Evolutionary conservation across 1,284 basidiomycete genomes (phyloP).

Genomic region (Moesziomyces parantarcticus): DNA sequence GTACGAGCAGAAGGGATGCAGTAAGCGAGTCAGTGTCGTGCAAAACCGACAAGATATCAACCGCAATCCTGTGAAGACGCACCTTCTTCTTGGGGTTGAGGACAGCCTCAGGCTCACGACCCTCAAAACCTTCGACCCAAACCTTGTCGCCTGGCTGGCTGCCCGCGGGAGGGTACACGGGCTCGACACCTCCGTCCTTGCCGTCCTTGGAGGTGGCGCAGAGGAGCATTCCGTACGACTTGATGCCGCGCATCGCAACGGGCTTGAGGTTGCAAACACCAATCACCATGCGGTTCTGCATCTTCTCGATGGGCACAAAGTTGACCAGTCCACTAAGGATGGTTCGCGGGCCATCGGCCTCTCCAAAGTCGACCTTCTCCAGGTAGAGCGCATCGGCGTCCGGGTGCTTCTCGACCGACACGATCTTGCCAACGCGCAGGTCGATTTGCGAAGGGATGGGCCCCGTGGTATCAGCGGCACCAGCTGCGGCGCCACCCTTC

Average conservation of each 20-base stretch:
- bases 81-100: slow-evolving; percentile 68
- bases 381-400: slow-evolving; percentile 67
- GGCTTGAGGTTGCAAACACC: slow-evolving; percentile 68
- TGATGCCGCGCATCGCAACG: slow-evolving; percentile 66
- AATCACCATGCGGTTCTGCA: slow-evolving; percentile 64
- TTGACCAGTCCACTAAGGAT: slow-evolving; percentile 66
- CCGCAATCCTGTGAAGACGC: slow-evolving; percentile 1
- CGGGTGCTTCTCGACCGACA: slow-evolving; percentile 62
- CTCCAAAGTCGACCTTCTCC: slow-evolving; percentile 67
- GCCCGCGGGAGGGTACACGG: slow-evolving; percentile 62
- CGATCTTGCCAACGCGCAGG: slow-evolving; percentile 66
- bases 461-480: slow-evolving; percentile 46
- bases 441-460: slow-evolving; percentile 64
- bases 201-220: slow-evolving; percentile 64
- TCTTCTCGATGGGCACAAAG: slow-evolving; percentile 66
- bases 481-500: slow-evolving; percentile 46
- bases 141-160: slow-evolving; percentile 61
- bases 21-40: not conserved
- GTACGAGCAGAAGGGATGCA: not conserved
- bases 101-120: slow-evolving; percentile 58
- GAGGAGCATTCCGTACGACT: slow-evolving; percentile 66
- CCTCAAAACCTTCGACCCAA: slow-evolving; percentile 66
- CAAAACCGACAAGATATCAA: not conserved
- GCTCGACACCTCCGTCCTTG: slow-evolving; percentile 66
- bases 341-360: slow-evolving; percentile 64